Evolutionary conservation across 148 eudicot genomes (phyloP).

Genomic region (Rhododendron mucronatum): DNA sequence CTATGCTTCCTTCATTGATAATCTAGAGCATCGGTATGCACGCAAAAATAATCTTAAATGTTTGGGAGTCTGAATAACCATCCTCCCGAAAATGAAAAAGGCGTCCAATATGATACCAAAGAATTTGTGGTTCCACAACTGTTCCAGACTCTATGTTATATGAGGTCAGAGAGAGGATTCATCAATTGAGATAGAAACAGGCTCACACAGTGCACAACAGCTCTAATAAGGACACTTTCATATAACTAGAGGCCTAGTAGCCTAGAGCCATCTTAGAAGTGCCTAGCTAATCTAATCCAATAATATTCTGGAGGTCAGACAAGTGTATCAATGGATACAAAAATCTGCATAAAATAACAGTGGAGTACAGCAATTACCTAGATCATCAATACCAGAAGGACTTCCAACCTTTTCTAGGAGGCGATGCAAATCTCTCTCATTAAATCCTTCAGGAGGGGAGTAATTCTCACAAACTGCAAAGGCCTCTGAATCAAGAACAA

Average conservation of each 20-base stretch:
- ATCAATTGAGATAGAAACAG: not conserved
- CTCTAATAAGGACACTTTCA: not conserved
- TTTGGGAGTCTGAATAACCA: not conserved
- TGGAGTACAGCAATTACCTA: constrained; percentile 44
- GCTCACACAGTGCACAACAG: not conserved
- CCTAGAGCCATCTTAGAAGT: not conserved
- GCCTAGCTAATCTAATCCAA: not conserved
- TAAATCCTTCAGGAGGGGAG: constrained; percentile 93
- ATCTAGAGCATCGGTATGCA: too few species aligned
- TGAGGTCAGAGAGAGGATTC: not conserved
- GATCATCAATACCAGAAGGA: constrained; percentile 83
- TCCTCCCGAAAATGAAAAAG: not conserved
- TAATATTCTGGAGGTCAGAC: not conserved
- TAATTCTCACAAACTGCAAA: constrained; percentile 97
- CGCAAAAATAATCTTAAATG: not conserved
- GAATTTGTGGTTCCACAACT: not conserved
- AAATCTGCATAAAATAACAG: not conserved
- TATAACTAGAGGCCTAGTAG: not conserved
- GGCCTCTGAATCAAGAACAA: constrained; percentile 59
- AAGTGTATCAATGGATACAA: not conserved
- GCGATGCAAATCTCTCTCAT: constrained; percentile 84
- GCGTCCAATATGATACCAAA: not conserved
- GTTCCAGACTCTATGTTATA: not conserved
- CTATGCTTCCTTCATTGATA: too few species aligned
- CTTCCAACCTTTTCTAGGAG: constrained; percentile 91